Base-by-base conservation (phyloP, 2,329 filamentous ascomycete genomes). In the Sporothrix globosa region DNA sequence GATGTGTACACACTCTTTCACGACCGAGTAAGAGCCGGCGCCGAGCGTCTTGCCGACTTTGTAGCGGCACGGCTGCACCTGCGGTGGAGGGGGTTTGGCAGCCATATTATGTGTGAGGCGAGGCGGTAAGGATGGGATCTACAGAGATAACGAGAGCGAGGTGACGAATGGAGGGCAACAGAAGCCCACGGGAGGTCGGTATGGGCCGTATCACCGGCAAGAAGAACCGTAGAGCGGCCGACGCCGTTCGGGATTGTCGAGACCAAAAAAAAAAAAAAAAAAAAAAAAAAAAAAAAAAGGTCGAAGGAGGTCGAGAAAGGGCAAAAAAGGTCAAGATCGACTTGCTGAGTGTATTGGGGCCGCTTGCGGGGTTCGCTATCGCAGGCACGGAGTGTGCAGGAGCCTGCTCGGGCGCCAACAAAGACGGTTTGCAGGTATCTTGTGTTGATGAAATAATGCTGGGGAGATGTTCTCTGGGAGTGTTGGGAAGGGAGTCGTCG, bases 1-100 rank as follows among this genome's bases (percentile, higher is more conserved):
- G 77, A 98, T 98, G 80, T 99, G 96, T 39, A 98, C 94, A 79
- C 96, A 99, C 83, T 99, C 96, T 81, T 98, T 98, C 73, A 99
- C 96, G 66, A 98, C 96, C 50, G 94, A 97, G 82, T 99, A 99
- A 70, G 94, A 97, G 74, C 96, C 96, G 46, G 96, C 94, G 73
- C 96, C 96, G 70, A 99, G 84, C 30, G 96, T 98, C 86, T 99
- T 99, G 74, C 96, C 96, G 7, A 97, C 97, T 84, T 98, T 99
- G 86, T 99, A 99, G 75, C 94, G 89, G 80, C 95, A 99, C 76
- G 96, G 94, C 82, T 98, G 94, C 73, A 98, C 88, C 80, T 93
- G 70, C 68, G 75, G 72, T 39, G 70, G 52, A 3, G 61, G 61
- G 9, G 44, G 44, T 17, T 66, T 66, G 21, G 61, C 44, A 34